Evolutionary conservation across 129 eudicot species (phyloP), one percentile per base, ranked within the genome.

Genomic region (Cynara cardunculus): DNA sequence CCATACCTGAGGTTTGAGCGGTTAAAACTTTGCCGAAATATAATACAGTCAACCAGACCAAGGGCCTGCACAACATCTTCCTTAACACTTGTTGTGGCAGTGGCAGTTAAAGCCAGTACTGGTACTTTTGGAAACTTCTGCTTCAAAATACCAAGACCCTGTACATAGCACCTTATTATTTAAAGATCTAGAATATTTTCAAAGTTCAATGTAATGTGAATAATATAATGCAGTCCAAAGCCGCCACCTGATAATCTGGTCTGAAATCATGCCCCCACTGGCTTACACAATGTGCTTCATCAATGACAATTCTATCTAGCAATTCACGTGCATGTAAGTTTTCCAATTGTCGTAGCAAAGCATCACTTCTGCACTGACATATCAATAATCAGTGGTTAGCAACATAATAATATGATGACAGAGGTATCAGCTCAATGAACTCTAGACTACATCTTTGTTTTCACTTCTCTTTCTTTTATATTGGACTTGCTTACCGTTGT

Each of bases 261-360:
- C 99, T 91, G 86, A 96, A 96, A 87, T 96, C 99, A 85, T 96
- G 99, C 76, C 99, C 99, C 99, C 99, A 96, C 81, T 96, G 99
- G 89, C 99, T 96, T 73, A 96, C 99, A 80, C 99, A 96, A 86
- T 96, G 99, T 83, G 99, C 99, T 87, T 96, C 99, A 87, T 96
- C 99, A 88, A 96, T 88, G 31, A 96, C 99, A 79, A 96, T 85
- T 82, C 99, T 87, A 81, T 88, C 84, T 79, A 96, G 97, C 83
- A 78, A 86, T 30, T 87, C 91, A 64, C 97, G 90, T 84, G 95
- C 78, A 85, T 96, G 90, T 77, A 96, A 80, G 35, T 75, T 86
- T 79, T 96, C 99, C 87, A 96, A 79, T 39, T 91, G 85, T n/a
- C 99, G 90, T 71, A 96, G 80, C 35, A 96, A 85, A 84, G 71